These are phyloP conservation scores for Entamoeba dispar DNA, from an alignment of 208 protist species.

Conservation along the genomic window DNA sequence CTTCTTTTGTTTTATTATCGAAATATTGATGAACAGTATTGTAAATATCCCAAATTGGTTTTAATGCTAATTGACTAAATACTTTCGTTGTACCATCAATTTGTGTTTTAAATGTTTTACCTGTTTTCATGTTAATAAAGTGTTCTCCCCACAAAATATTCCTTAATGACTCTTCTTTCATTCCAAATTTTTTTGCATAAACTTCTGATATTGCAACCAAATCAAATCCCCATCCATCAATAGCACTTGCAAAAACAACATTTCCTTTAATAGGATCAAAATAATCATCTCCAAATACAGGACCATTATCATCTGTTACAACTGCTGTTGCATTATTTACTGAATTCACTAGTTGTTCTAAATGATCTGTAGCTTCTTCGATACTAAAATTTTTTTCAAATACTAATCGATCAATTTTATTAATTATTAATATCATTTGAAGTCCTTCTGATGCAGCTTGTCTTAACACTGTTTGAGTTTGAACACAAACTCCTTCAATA, in stretches of 20 bases:
- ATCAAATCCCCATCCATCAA: conserved; percentile 7
- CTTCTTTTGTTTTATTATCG: neutral
- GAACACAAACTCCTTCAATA: conserved; percentile 76
- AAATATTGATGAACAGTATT: neutral
- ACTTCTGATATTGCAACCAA: neutral
- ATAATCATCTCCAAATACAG: neutral
- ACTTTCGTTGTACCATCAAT: neutral
- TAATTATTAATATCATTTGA: conserved; percentile 75
- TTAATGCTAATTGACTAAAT: neutral
- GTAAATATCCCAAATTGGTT: conserved; percentile 12
- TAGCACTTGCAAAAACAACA: conserved; percentile 5
- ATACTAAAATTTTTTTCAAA: conserved; percentile 9
- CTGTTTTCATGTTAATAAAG: neutral
- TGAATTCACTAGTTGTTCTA: neutral
- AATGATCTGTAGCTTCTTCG: neutral
- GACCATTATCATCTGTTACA: neutral
- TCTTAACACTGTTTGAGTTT: conserved; percentile 68
- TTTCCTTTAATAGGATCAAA: conserved; percentile 5
- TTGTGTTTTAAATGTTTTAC: neutral
- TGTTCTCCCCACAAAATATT: conserved; percentile 12
- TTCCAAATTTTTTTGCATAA: neutral
- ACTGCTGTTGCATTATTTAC: neutral
- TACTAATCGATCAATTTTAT: conserved; percentile 89
- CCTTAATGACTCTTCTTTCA: neutral
- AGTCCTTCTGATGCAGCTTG: conserved; percentile 76